These are phyloP conservation scores for Jatropha multifida DNA, from an alignment of 441 rosid species.

Conservation along the genomic window DNA sequence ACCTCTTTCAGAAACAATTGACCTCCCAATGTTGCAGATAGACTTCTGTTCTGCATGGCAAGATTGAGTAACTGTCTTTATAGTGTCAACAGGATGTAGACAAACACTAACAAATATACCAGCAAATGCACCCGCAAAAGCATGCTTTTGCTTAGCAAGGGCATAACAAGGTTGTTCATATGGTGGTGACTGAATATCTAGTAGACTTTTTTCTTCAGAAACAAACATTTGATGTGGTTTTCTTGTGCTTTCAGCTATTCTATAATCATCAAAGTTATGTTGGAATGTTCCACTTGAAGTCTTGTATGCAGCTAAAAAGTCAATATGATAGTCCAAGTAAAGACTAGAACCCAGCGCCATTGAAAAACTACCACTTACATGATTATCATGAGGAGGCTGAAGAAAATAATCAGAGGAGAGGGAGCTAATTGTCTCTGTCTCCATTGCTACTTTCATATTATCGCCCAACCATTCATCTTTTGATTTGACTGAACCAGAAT, in stretches of 20 bases:
- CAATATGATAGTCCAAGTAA: conserved; percentile 32
- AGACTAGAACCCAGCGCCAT: conserved; percentile 28
- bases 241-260: conserved; percentile 30
- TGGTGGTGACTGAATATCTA: conserved; percentile 27
- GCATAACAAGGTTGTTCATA: conserved; percentile 37
- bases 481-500: conserved; percentile 27
- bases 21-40: conserved; percentile 57
- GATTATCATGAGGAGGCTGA: conserved; percentile 21
- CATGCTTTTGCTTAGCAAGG: conserved; percentile 75
- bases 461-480: conserved; percentile 27
- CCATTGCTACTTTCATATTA: conserved; percentile 1
- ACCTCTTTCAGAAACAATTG: conserved; percentile 90
- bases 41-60: conserved; percentile 68
- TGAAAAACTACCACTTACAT: conserved; percentile 25
- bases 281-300: conserved; percentile 20
- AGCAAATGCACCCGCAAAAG: conserved; percentile 89
- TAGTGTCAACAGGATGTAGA: conserved; percentile 89
- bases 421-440: conserved; percentile 28
- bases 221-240: conserved; percentile 23
- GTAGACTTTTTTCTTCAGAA: conserved; percentile 22
- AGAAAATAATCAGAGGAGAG: conserved; percentile 42
- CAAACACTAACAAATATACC: conserved; percentile 84
- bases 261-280: conserved; percentile 15
- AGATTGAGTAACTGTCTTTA: conserved; percentile 81
- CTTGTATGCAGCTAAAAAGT: conserved; percentile 29